Evolutionary conservation across 176 grass and related monocot genomes (phyloP).

Genomic region (Rhipidocladum racemiflorum): DNA sequence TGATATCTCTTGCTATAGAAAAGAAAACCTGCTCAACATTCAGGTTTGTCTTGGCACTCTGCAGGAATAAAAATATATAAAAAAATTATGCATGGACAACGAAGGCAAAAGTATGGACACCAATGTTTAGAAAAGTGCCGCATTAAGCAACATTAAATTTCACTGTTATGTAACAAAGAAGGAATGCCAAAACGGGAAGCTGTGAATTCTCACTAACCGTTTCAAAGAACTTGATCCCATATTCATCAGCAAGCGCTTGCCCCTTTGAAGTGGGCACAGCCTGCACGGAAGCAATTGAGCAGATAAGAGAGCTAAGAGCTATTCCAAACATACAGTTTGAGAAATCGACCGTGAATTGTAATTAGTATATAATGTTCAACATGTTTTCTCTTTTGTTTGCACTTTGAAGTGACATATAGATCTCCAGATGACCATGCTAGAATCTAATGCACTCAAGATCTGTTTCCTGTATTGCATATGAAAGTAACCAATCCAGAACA

Average conservation of each 20-base stretch:
- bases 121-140: neutral
- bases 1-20: conserved; percentile 71
- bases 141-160: neutral
- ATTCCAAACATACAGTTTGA: neutral
- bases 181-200: neutral
- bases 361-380: neutral
- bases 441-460: neutral
- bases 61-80: neutral
- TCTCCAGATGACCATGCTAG: neutral
- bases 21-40: conserved; percentile 82
- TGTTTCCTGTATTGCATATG: neutral
- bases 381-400: neutral
- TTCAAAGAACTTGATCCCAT: conserved; percentile 83
- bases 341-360: neutral
- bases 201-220: conserved; percentile 43
- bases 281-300: conserved; percentile 24
- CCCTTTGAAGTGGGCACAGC: conserved; percentile 74
- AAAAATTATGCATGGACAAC: neutral
- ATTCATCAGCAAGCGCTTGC: conserved; percentile 78
- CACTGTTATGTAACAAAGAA: neutral
- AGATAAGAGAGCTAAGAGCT: neutral
- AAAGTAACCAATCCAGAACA: neutral
- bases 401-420: neutral
- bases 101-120: neutral
- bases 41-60: conserved; percentile 84